Evolutionary conservation across 2,329 filamentous ascomycete species (phyloP).

Genomic region (Helotiales sp.): DNA sequence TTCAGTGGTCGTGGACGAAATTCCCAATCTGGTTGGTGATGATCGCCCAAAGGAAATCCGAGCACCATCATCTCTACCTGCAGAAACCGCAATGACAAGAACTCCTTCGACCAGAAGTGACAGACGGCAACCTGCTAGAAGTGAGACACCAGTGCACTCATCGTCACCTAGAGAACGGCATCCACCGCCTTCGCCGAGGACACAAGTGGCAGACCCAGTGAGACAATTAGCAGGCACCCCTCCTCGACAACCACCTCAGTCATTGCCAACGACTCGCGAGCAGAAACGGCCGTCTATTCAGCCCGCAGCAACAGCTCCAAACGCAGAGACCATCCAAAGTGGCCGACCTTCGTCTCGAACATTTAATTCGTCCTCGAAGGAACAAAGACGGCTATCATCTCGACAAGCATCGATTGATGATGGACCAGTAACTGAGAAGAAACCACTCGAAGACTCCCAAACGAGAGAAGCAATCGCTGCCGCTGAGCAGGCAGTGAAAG

Average conservation of each 20-base stretch:
- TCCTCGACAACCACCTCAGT: conserved; percentile 21
- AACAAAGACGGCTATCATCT: conserved; percentile 22
- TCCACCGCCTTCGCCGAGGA: conserved; percentile 32
- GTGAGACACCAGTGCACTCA: conserved; percentile 32
- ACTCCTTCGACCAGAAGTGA: conserved; percentile 36
- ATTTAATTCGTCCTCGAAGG: conserved; percentile 21
- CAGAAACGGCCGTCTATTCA: conserved; percentile 34
- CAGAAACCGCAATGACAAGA: conserved; percentile 31
- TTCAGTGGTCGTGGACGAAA: conserved; percentile 72
- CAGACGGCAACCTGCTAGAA: conserved; percentile 25
- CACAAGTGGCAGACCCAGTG: conserved; percentile 25
- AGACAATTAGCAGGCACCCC: conserved; percentile 33
- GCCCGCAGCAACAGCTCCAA: conserved; percentile 39
- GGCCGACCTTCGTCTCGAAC: conserved; percentile 39
- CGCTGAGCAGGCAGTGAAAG: conserved; percentile 74
- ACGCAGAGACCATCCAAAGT: conserved; percentile 42
- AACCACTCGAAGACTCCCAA: conserved; percentile 24
- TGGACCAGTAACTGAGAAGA: conserved; percentile 32
- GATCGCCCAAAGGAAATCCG: conserved; percentile 56
- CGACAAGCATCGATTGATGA: conserved; percentile 36
- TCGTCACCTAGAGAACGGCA: conserved; percentile 37
- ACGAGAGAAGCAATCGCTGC: conserved; percentile 65
- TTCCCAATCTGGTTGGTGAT: conserved; percentile 81
- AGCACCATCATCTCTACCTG: conserved; percentile 24
- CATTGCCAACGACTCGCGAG: conserved; percentile 29